Evolutionary conservation across 306 rosid species (phyloP), one percentile per base, ranked within the genome.

Genomic region (Amphicarpaea edgeworthii): DNA sequence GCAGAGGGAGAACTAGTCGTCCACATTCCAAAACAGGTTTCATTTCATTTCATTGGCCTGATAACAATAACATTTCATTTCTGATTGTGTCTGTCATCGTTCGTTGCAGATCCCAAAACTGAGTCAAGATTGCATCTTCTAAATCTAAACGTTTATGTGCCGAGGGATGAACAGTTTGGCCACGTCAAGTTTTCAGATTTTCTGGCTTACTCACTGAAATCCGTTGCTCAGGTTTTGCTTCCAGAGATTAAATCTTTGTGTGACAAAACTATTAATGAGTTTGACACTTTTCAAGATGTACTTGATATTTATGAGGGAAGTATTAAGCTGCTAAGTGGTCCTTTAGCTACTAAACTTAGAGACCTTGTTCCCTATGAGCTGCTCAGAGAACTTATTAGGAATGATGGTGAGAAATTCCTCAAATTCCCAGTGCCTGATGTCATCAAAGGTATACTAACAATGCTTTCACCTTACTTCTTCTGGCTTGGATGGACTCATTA

Each of bases 1-100:
- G 97, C 47, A 74, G 99, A 76, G 99, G 92, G 53, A 83, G 85
- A 82, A 95, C 99, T 0, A 84, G 99, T 57, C 90, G 99, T 32
- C 85, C 86, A 60, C 90, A 83, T 15, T 84, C 86, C 23, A 87
- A 84, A 73, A 51, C 72, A 7, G 97, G 98, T 94, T 10, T 58
- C 20, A 0, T n/a, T n/a, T n/a, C 28, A 15, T 15, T 28, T 4
- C 37, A 42, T 10, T 47, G 0, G 10, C 46, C 42, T 70, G 23
- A 7, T 19, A 41, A 3, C 28, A 0, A 28, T 28, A 28, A n/a
- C n/a, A n/a, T n/a, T n/a, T n/a, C n/a, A n/a, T n/a, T 28, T 20
- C 14, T 55, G 38, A 77, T 72, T 45, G 21, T 86, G 57, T 88
- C 78, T 38, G n/a, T n/a, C n/a, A n/a, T n/a, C n/a, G n/a, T n/a